Evolutionary conservation across 169 alveolate genomes (phyloP).

Genomic region (Plasmodium yoelii): DNA sequence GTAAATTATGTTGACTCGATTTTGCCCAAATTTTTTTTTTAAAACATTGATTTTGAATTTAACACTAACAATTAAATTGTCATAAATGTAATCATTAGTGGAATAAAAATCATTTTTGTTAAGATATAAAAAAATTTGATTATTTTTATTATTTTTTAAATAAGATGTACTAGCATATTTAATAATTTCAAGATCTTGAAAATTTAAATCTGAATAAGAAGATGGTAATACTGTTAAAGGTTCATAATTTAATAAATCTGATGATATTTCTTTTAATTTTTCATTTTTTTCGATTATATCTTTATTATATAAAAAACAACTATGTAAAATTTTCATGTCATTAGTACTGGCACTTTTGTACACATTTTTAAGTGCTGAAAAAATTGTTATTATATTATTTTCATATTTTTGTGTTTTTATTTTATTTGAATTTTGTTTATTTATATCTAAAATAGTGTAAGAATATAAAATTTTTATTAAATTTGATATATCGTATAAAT

Average conservation of each 20-base stretch:
- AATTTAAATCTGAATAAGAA: constrained; percentile 37
- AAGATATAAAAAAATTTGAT: constrained; percentile 14
- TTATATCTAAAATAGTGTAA: constrained; percentile 17
- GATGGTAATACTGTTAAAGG: constrained; percentile 52
- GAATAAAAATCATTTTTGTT: constrained; percentile 64
- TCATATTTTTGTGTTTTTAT: background rate
- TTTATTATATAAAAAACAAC: constrained; percentile 43
- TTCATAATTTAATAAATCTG: constrained; percentile 24
- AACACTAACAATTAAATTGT: constrained; percentile 18
- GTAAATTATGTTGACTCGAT: constrained; percentile 10
- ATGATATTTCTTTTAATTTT: background rate
- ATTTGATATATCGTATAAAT: constrained; percentile 35
- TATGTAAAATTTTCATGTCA: constrained; percentile 33
- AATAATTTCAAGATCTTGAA: constrained; percentile 24
- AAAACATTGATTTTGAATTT: constrained; percentile 18
- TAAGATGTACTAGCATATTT: constrained; percentile 56
- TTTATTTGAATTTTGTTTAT: background rate
- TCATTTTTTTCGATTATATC: background rate
- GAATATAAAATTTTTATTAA: constrained; percentile 32
- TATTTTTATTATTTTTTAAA: constrained; percentile 18
- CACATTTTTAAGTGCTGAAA: constrained; percentile 38
- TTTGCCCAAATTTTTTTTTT: background rate
- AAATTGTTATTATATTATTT: constrained; percentile 20
- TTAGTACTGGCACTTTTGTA: constrained; percentile 30
- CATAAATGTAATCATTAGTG: constrained; percentile 16